These are phyloP conservation scores for Trichoderma breve DNA, from an alignment of 2,329 filamentous ascomycete species.

Conservation along the genomic window DNA sequence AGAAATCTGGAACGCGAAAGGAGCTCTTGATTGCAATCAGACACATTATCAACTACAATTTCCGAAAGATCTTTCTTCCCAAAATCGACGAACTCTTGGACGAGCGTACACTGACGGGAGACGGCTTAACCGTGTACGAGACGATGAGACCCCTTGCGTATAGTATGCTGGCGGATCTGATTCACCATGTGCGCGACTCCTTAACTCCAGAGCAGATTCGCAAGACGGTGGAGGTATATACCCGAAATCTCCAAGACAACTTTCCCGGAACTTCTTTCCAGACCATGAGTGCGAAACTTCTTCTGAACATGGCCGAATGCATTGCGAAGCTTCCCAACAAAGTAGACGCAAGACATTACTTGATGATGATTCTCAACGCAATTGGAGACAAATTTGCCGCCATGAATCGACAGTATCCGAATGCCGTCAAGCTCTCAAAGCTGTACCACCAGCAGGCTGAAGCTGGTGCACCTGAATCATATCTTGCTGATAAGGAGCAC, in stretches of 20 bases:
- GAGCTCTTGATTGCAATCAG: conserved; percentile 94
- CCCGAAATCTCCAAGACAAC: conserved; percentile 89
- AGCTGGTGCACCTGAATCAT: conserved; percentile 65
- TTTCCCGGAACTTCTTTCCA: conserved; percentile 98
- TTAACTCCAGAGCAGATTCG: conserved; percentile 87
- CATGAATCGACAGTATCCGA: conserved; percentile 95
- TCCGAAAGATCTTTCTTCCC: conserved; percentile 86
- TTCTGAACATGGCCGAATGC: conserved; percentile 97
- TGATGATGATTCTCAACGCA: conserved; percentile 96
- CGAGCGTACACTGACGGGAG: conserved; percentile 89
- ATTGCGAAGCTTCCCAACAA: conserved; percentile 94
- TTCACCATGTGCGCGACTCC: conserved; percentile 93
- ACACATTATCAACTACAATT: conserved; percentile 99
- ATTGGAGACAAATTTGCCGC: conserved; percentile 97
- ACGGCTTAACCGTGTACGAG: conserved; percentile 94
- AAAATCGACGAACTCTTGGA: conserved; percentile 96
- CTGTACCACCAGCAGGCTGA: conserved; percentile 69
- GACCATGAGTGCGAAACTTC: conserved; percentile 96
- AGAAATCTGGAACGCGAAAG: conserved; percentile 91
- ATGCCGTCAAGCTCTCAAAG: conserved; percentile 89
- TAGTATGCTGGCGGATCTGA: conserved; percentile 96
- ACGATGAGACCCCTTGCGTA: conserved; percentile 94
- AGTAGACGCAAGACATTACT: conserved; percentile 87
- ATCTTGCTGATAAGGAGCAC: conserved; percentile 76
- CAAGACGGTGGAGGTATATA: conserved; percentile 95